These are phyloP conservation scores for Diaporthe helianthi DNA, from an alignment of 2,329 filamentous ascomycete species.

Conservation along the genomic window DNA sequence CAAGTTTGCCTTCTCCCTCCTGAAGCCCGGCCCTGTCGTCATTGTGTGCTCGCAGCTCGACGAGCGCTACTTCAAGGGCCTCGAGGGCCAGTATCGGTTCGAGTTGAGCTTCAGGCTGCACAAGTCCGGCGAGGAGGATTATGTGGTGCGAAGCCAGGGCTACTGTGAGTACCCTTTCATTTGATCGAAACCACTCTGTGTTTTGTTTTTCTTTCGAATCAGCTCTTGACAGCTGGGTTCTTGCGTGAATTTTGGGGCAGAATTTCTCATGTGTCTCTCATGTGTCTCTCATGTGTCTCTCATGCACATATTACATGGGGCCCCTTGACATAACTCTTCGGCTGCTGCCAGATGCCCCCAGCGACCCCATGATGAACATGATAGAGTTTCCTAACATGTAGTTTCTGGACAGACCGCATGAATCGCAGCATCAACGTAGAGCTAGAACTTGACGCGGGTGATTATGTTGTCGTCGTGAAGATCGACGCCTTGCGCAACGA, in stretches of 20 bases:
- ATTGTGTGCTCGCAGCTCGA: slow-evolving; percentile 69
- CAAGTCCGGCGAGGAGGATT: slow-evolving; percentile 59
- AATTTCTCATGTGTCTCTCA: too few species aligned
- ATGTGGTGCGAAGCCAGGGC: slow-evolving; percentile 65
- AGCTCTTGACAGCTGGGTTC: too few species aligned
- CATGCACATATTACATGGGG: neutral
- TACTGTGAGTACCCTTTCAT: slow-evolving; percentile 45
- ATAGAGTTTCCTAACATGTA: neutral
- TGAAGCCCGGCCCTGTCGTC: slow-evolving; percentile 63
- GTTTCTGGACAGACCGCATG: slow-evolving; percentile 52
- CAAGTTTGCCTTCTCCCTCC: slow-evolving; percentile 65
- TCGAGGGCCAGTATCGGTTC: slow-evolving; percentile 64
- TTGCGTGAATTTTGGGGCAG: neutral
- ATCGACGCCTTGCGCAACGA: slow-evolving; percentile 58
- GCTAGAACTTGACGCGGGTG: slow-evolving; percentile 62
- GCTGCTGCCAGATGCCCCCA: neutral
- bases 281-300: too few species aligned
- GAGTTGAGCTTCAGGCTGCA: slow-evolving; percentile 51
- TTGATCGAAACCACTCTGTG: too few species aligned
- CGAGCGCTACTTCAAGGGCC: slow-evolving; percentile 66
- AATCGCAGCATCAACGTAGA: slow-evolving; percentile 65
- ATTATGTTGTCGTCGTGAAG: slow-evolving; percentile 64
- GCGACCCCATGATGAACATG: too few species aligned
- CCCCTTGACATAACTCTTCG: neutral
- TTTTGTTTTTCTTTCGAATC: too few species aligned